These are phyloP conservation scores for Microbotryomycetes sp. DNA, from an alignment of 1,284 basidiomycete species.

Conservation along the genomic window DNA sequence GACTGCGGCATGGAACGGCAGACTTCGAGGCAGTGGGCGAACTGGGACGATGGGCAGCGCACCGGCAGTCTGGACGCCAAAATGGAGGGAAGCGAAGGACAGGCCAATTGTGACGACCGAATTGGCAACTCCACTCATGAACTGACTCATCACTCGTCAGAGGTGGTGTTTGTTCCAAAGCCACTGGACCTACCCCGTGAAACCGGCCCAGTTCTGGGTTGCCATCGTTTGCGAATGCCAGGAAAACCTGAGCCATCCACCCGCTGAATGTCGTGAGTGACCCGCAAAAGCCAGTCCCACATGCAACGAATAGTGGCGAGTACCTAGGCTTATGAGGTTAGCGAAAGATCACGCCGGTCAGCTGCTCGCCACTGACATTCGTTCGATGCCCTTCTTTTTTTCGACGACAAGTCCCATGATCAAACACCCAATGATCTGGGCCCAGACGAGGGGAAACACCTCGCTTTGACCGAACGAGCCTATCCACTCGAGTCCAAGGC, in stretches of 20 bases:
- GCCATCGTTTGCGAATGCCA: slow-evolving; percentile 69
- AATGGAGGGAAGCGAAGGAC: slow-evolving; percentile 56
- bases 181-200: slow-evolving; percentile 57
- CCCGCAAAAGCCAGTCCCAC: slow-evolving; percentile 92
- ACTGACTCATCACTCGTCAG: slow-evolving; percentile 1
- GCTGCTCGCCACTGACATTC: not conserved
- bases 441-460: slow-evolving; percentile 78
- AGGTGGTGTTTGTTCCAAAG: not conserved
- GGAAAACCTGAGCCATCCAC: slow-evolving; percentile 86
- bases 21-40: slow-evolving; percentile 41
- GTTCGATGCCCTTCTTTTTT: slow-evolving; percentile 14
- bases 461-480: slow-evolving; percentile 61
- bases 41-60: slow-evolving; percentile 40
- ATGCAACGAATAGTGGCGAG: slow-evolving; percentile 74
- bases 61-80: slow-evolving; percentile 54
- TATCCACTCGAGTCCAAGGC: slow-evolving; percentile 41
- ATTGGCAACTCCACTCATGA: slow-evolving; percentile 23
- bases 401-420: slow-evolving; percentile 73
- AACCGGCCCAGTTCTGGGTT: slow-evolving; percentile 59
- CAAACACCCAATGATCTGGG: slow-evolving; percentile 81
- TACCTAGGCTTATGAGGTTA: slow-evolving; percentile 50
- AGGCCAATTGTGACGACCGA: slow-evolving; percentile 18
- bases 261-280: slow-evolving; percentile 92
- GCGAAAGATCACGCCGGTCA: not conserved
- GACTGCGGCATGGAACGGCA: slow-evolving; percentile 47